Conservation (phyloP, 345 rosid genomes). For the Ailanthus altissimus region DNA sequence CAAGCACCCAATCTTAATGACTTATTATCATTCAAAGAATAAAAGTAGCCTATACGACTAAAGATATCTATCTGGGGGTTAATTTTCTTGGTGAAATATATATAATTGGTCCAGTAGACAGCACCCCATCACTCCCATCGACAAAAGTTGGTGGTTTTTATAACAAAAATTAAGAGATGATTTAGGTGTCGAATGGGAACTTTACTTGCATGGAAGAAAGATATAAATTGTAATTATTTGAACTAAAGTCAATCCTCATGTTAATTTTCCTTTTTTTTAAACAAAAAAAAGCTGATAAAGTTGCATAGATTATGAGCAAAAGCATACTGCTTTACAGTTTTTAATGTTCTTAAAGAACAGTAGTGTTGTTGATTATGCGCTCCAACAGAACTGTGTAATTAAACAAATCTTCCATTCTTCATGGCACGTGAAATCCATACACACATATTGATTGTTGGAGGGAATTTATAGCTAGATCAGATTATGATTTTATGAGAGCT, state of each 20-base stretch:
- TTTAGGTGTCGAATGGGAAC: constrained; percentile 1
- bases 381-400: background rate
- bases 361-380: background rate
- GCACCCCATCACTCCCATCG: background rate
- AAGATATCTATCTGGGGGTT: no score
- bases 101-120: background rate
- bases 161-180: background rate
- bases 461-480: no score
- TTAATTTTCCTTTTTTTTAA: no score
- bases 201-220: constrained; percentile 13
- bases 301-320: constrained; percentile 16
- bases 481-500: no score
- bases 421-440: no score
- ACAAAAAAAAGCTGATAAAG: constrained; percentile 16
- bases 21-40: constrained; percentile 12
- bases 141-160: background rate
- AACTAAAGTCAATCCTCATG: constrained; percentile 8
- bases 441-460: no score
- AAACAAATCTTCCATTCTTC: background rate
- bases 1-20: constrained; percentile 22
- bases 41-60: background rate
- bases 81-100: no score
- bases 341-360: constrained; percentile 15
- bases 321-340: constrained; percentile 29
- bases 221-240: background rate